Base-by-base conservation (phyloP, 2,329 filamentous ascomycete species). In the Nigrospora oryzae region DNA sequence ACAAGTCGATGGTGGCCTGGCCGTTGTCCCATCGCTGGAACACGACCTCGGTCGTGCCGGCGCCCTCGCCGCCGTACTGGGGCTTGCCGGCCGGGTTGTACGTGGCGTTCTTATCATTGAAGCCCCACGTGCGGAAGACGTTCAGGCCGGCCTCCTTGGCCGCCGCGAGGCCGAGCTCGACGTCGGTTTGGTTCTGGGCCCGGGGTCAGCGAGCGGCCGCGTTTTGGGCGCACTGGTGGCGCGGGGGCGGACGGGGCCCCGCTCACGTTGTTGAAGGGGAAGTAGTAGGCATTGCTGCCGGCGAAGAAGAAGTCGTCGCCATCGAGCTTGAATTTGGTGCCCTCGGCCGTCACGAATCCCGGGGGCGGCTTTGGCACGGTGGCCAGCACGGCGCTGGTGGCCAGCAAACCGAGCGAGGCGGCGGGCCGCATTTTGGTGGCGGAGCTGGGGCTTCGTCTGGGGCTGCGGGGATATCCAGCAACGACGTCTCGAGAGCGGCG, bases 101-200 rank as follows among this genome's bases (percentile, higher is more conserved):
- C 0, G 73, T 76, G 19, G 59, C 61, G 53, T 78, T 79, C 54
- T 71, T 73, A 57, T 78, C 74, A 52, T 77, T 75, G 64, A 77
- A 78, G 14, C 72, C 74, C 75, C 74, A 78, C 10, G 74, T 77
- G 23, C 74, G 69, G 54, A 79, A 69, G 5, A 78, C 74, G 41
- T 66, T 73, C 16, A 56, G 39, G 8, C 54, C 54, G 6, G 53
- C 54, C 13, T 55, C 51, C 31, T 51, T 52, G 4, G 54, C 54
- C 6, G 53, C 54, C 17, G 49, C 36, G 4, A 56, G 50, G 13
- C 53, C 54, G 2, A 55, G 45, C 35, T 55, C 48, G 13, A 56
- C 50, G 23, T 56, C 51, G 3, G 65, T 57, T 56, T 71, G 63
- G 52, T 69, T 67, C 70, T 74, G 42, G 4, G 11, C 8, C 1